A percentile compares a stretch with the other conserved stretches of the same genome.
phyloP scores from a whole-genome alignment of 306 rosid species.

The barrel medic (Medicago truncatula) region MtrunA17r5.0-ANR NC_053044.1:44120501-44121000 shows the following conservation, averaged over 20 bases:
- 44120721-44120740: background rate
- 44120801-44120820: conserved; percentile 83
- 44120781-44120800: conserved; percentile 68
- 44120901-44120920: conserved; percentile 13
- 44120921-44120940: conserved; percentile 29
- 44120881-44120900: conserved; percentile 65
- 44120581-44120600: background rate
- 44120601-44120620: background rate
- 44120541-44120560: conserved; percentile 66
- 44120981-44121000: conserved; percentile 66
- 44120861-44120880: conserved; percentile 63
- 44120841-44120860: conserved; percentile 65
- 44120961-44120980: conserved; percentile 24
- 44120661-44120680: background rate
- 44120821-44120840: conserved; percentile 71
- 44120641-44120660: too few species aligned
- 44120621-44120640: too few species aligned
- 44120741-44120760: conserved; percentile 69
- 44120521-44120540: conserved; percentile 67
- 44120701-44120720: background rate
- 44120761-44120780: conserved; percentile 73
- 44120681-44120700: conserved; percentile 20
- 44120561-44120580: conserved; percentile 69
- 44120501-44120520: conserved; percentile 62
- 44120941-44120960: conserved; percentile 6